Evolutionary conservation across 1,139 yeast genomes (phyloP), one percentile per base, ranked within the genome.

Genomic region (Ogataea hybrid): DNA sequence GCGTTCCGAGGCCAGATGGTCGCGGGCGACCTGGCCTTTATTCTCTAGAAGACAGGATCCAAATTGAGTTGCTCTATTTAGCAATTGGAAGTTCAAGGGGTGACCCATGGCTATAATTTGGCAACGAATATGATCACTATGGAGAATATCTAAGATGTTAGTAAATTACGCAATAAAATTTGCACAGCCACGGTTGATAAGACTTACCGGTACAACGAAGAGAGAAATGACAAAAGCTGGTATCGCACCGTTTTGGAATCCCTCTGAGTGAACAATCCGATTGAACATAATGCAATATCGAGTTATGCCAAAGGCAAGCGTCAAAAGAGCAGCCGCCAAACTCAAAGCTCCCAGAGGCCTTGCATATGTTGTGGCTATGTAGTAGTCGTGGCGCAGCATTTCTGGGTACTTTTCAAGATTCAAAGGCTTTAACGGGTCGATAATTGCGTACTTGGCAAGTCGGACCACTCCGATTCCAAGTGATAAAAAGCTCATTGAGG

Each of bases 401-500:
- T 29, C 25, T 10, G 41, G 31, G 31, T 44, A 38, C 3, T 11
- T 29, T 10, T 23, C 28, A 6, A 47, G 29, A 28, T 46, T 31
- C 3, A 42, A 20, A 11, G 38, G 14, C 9, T 37, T 22, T 1
- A 51, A 35, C 6, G 56, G 54, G 15, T 35, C 33, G 6, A 39
- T 31, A 9, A 56, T 37, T 1, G 60, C 45, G 15, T 73, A 60
- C 33, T 75, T 68, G 42, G 74, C 67, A 36, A 77, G 55, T 52
- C 75, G 79, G 0, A 77, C 61, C 5, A 77, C 61, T 5, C 76
- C 77, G 2, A 78, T 70, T 1, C 82, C 84, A 6, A 74, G 69
- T 11, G 78, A 62, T 6, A 77, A 67, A 46, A 77, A 68, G 11
- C 72, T 71, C 32, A 78, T 52, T 7, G 76, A 63, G 0, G 94